A percentile compares a stretch with the other conserved stretches of the same genome.
These are phyloP conservation scores for Zopfia rhizophila DNA, from an alignment of 2,329 filamentous ascomycete species.

Conservation along the genomic window DNA sequence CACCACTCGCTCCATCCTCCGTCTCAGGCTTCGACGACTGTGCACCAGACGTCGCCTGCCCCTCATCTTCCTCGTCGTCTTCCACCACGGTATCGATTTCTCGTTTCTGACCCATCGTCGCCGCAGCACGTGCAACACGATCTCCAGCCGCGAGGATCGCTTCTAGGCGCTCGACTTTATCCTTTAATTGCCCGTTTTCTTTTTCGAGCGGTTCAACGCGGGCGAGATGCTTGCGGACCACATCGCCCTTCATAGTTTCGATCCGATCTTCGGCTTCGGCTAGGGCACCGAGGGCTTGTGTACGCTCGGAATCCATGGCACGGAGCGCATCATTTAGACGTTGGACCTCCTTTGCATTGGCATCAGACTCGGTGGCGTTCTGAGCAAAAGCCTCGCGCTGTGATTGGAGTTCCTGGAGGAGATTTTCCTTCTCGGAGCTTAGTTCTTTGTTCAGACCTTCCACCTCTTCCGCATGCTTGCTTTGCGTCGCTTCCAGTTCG, in stretches of 20 bases:
- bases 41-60: slow-evolving; percentile 22
- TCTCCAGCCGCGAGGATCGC: slow-evolving; percentile 48
- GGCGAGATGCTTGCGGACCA: slow-evolving; percentile 48
- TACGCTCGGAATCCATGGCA: slow-evolving; percentile 31
- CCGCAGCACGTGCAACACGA: slow-evolving; percentile 47
- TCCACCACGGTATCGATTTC: slow-evolving; percentile 43
- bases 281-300: slow-evolving; percentile 26
- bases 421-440: slow-evolving; percentile 24
- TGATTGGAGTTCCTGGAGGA: slow-evolving; percentile 28
- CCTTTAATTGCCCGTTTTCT: slow-evolving; percentile 40
- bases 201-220: slow-evolving; percentile 46
- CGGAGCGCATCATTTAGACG: slow-evolving; percentile 25
- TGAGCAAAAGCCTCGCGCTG: slow-evolving; percentile 30
- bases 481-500: slow-evolving; percentile 30
- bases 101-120: slow-evolving; percentile 46
- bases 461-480: slow-evolving; percentile 33
- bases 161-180: slow-evolving; percentile 47
- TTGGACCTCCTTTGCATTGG: slow-evolving; percentile 19
- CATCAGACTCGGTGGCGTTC: slow-evolving; percentile 18
- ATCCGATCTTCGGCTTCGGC: slow-evolving; percentile 45
- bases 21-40: slow-evolving; percentile 10
- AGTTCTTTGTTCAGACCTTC: slow-evolving; percentile 6
- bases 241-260: slow-evolving; percentile 48
- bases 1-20: slow-evolving; percentile 9
- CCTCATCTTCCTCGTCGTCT: slow-evolving; percentile 40